phyloP scores from a whole-genome alignment of 164 flowering plant genomes.

The Vitis vinifera region ASM3070453v1 NC_081806.1:7912001-7912500 shows the following conservation, averaged over 20 bases:
- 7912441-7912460: background rate
- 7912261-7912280: background rate
- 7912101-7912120: background rate
- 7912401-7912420: no score
- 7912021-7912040: slow-evolving; percentile 36
- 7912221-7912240: no score
- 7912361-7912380: background rate
- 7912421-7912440: no score
- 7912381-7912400: background rate
- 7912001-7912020: slow-evolving; percentile 81
- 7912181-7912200: no score
- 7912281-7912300: slow-evolving; percentile 9
- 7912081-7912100: slow-evolving; percentile 1
- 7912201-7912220: no score
- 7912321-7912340: background rate
- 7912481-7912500: slow-evolving; percentile 7
- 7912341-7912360: background rate
- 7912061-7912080: slow-evolving; percentile 24
- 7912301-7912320: background rate
- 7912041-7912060: slow-evolving; percentile 13
- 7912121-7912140: background rate
- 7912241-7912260: no score
- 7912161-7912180: no score
- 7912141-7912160: no score
- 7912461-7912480: background rate